These are phyloP conservation scores for Hanseniaspora occidentalis DNA, from an alignment of 805 yeast species.

Conservation along the genomic window DNA sequence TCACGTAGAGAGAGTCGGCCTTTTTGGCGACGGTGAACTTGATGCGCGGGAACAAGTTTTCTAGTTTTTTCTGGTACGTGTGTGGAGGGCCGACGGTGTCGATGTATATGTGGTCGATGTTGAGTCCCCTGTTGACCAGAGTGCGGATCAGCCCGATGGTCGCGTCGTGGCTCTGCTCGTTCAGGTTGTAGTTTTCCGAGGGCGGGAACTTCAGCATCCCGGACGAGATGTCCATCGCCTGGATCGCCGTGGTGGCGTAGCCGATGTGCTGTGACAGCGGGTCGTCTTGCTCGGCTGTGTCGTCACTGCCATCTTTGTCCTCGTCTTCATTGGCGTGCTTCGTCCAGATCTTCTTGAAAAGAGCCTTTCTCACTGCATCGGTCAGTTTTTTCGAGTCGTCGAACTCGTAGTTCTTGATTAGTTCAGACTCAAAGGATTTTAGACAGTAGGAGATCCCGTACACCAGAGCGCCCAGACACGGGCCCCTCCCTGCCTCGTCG, in stretches of 20 bases:
- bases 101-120: constrained; percentile 61
- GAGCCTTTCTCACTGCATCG: constrained; percentile 50
- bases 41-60: constrained; percentile 52
- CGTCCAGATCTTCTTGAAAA: constrained; percentile 48
- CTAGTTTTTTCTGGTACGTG: constrained; percentile 66
- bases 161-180: constrained; percentile 93
- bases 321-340: constrained; percentile 32
- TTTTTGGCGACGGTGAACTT: constrained; percentile 80
- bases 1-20: constrained; percentile 86
- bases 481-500: constrained; percentile 98
- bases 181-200: constrained; percentile 46
- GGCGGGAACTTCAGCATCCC: constrained; percentile 72
- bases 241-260: constrained; percentile 76
- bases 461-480: constrained; percentile 96
- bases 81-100: constrained; percentile 97
- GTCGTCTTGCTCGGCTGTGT: constrained; percentile 8
- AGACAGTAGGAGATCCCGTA: constrained; percentile 64
- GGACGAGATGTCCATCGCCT: constrained; percentile 74
- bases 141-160: constrained; percentile 69
- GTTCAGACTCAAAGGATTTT: constrained; percentile 32
- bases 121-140: constrained; percentile 44
- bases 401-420: constrained; percentile 57
- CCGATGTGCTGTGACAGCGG: constrained; percentile 36
- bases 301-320: constrained; percentile 7
- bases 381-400: constrained; percentile 87